These are phyloP conservation scores for Rhizopogon salebrosus DNA, from an alignment of 768 basidiomycete genomes.

Conservation along the genomic window DNA sequence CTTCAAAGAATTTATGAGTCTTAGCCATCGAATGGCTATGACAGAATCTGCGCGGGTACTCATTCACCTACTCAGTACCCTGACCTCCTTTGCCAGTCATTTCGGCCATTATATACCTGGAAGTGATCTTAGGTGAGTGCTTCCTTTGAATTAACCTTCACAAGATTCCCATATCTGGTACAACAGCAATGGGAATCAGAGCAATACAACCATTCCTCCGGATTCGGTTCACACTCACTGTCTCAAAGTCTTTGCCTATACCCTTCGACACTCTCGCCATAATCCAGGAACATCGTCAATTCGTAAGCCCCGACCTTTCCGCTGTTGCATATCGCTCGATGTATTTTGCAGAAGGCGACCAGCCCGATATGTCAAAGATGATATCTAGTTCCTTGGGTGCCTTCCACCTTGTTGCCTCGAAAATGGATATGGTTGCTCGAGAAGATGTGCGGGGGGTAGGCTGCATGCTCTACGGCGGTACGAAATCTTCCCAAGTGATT, in stretches of 20 bases:
- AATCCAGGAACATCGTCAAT: conserved; percentile 44
- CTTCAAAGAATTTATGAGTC: conserved; percentile 85
- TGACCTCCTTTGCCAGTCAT: conserved; percentile 49
- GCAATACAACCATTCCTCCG: conserved; percentile 29
- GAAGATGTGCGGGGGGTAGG: conserved; percentile 80
- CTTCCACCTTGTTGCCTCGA: conserved; percentile 53
- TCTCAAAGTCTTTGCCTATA: conserved; percentile 76
- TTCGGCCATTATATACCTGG: conserved; percentile 26
- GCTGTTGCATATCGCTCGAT: conserved; percentile 5
- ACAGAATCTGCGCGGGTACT: conserved; percentile 75
- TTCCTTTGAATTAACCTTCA: background rate
- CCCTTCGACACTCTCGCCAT: conserved; percentile 68
- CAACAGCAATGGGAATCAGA: conserved; percentile 25
- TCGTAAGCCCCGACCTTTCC: conserved; percentile 32
- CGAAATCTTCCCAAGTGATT: background rate
- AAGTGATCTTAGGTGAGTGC: conserved; percentile 15
- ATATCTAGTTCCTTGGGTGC: conserved; percentile 59
- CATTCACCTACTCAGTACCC: conserved; percentile 63
- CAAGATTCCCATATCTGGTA: background rate
- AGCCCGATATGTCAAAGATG: conserved; percentile 55
- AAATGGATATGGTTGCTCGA: conserved; percentile 47
- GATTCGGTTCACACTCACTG: conserved; percentile 54
- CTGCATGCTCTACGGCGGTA: conserved; percentile 76
- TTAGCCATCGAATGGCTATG: conserved; percentile 88
- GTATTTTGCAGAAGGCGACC: conserved; percentile 40